A percentile compares a stretch with the other conserved stretches of the same genome.
These are phyloP conservation scores for Fusarium sp. DNA, from an alignment of 2,329 filamentous ascomycete species.

Conservation along the genomic window DNA sequence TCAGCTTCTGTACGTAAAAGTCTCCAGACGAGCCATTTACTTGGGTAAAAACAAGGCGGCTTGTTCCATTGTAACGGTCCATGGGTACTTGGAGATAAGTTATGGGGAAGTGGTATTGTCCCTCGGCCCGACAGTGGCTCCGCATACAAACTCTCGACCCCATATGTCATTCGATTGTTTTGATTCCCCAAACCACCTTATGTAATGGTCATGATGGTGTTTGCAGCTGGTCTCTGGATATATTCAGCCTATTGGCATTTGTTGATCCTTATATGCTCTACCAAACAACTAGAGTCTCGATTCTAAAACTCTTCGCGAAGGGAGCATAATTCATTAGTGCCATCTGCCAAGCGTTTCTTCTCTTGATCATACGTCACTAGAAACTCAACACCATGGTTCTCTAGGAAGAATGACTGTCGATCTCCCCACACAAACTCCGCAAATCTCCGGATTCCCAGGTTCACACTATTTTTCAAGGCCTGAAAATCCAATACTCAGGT, in stretches of 20 bases:
- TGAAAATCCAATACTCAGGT: neutral
- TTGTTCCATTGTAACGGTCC: no score
- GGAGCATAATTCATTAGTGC: constrained; percentile 12
- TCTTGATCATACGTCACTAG: constrained; percentile 23
- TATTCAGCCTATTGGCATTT: neutral
- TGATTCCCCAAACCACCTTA: neutral
- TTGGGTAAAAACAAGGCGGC: neutral
- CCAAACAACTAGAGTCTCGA: no score
- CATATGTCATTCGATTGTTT: constrained; percentile 14
- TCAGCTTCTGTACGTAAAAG: neutral
- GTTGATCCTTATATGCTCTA: neutral
- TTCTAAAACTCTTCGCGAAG: neutral
- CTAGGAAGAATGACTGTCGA: constrained; percentile 16
- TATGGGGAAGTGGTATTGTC: neutral
- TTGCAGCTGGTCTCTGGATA: neutral
- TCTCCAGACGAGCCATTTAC: neutral
- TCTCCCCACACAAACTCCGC: constrained; percentile 36
- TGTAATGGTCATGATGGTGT: neutral
- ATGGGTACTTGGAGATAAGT: neutral
- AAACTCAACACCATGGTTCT: constrained; percentile 17
- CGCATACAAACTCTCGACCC: neutral
- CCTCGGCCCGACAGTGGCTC: constrained; percentile 21
- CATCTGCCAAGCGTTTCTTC: constrained; percentile 19
- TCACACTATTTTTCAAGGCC: neutral
- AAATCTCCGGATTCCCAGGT: constrained; percentile 30